These are phyloP conservation scores for Turritis glabra DNA, from an alignment of 345 rosid genomes.

Conservation along the genomic window DNA sequence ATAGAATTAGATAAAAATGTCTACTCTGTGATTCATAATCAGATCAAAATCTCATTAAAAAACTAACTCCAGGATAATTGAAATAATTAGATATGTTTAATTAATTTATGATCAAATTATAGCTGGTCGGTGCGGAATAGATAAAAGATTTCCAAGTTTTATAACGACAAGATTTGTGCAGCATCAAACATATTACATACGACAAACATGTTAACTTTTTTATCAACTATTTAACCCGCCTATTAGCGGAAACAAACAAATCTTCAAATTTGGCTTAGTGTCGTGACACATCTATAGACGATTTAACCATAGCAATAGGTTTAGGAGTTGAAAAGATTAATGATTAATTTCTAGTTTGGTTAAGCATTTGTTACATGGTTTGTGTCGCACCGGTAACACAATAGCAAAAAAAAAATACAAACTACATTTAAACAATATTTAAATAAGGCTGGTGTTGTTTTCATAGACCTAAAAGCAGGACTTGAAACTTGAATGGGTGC, in stretches of 20 bases:
- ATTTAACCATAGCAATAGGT: background rate
- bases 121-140: background rate
- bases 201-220: conserved; percentile 7
- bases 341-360: background rate
- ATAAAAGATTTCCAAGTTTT: background rate
- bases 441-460: background rate
- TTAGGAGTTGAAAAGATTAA: background rate
- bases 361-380: background rate
- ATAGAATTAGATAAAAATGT: background rate
- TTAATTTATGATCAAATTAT: background rate
- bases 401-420: background rate
- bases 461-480: conserved; percentile 4
- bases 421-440: background rate
- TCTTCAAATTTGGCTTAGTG: conserved; percentile 3
- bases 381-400: background rate
- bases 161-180: background rate
- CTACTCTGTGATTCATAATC: background rate
- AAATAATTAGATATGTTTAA: background rate
- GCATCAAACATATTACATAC: background rate
- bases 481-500: background rate
- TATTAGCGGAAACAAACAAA: background rate
- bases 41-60: background rate
- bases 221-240: background rate
- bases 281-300: background rate
- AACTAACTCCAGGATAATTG: background rate